These are phyloP conservation scores for Nosema muscidifuracis DNA, from an alignment of 371 early-diverging fungal genomes.

Conservation along the genomic window DNA sequence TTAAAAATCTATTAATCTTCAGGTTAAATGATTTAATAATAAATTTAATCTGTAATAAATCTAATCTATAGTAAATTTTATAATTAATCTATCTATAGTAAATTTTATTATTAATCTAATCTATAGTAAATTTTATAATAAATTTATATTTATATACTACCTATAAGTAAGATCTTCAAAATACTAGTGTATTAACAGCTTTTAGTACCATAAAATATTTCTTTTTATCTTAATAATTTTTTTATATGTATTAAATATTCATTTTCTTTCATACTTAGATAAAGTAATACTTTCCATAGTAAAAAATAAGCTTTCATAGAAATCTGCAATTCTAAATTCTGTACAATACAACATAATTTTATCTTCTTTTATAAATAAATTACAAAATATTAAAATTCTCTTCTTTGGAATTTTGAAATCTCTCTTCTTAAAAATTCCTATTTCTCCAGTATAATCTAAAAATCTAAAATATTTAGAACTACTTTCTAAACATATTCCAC, in stretches of 20 bases:
- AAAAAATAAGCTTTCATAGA: conserved; percentile 31
- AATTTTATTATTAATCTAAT: not conserved
- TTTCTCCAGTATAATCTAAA: conserved; percentile 30
- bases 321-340: conserved; percentile 1
- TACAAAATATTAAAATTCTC: conserved; percentile 16
- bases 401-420: not conserved
- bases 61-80: too few relatives aligned
- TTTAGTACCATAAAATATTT: too few relatives aligned
- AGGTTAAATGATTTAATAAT: too few relatives aligned
- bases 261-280: too few relatives aligned
- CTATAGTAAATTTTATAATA: not conserved
- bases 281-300: conserved; percentile 6
- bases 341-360: conserved; percentile 4
- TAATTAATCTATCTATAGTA: conserved; percentile 1
- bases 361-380: conserved; percentile 3
- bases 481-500: conserved; percentile 7
- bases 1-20: too few relatives aligned
- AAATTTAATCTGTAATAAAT: too few relatives aligned
- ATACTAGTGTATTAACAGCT: too few relatives aligned
- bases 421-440: not conserved
- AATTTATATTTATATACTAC: not conserved
- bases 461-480: not conserved
- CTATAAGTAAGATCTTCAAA: too few relatives aligned
- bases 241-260: too few relatives aligned
- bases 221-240: too few relatives aligned